Conservation (phyloP, 1,284 basidiomycete genomes). For the Ceratobasidium papillatum region DNA sequence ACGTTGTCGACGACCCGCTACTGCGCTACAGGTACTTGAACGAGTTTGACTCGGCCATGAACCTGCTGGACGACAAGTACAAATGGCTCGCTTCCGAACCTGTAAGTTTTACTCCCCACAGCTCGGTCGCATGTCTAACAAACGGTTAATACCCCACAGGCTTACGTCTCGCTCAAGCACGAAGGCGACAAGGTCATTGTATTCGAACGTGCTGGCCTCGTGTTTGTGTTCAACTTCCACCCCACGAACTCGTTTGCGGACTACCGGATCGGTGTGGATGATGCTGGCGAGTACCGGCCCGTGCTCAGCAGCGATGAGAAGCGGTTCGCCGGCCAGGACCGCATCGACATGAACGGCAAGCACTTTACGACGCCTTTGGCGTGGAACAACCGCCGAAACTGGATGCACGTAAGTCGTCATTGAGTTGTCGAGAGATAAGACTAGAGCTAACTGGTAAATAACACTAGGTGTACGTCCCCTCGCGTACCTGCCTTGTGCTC, state of each 20-base stretch:
- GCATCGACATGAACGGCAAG: conserved; percentile 70
- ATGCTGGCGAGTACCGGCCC: conserved; percentile 85
- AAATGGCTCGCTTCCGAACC: conserved; percentile 87
- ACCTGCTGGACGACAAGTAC: conserved; percentile 79
- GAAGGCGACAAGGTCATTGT: conserved; percentile 92
- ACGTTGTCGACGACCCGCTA: conserved; percentile 85
- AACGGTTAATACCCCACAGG: conserved; percentile 56
- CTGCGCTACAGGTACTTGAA: conserved; percentile 94
- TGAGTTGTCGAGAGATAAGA: background rate
- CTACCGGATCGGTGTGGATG: conserved; percentile 91
- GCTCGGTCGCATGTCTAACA: background rate
- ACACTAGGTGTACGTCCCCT: conserved; percentile 27
- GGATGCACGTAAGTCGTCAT: conserved; percentile 68
- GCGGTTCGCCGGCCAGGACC: conserved; percentile 88
- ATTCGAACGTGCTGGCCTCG: conserved; percentile 89
- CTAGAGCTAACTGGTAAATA: conserved; percentile 5
- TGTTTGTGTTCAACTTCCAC: conserved; percentile 99
- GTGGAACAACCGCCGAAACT: conserved; percentile 94
- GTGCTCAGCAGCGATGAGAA: conserved; percentile 87
- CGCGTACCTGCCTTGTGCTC: conserved; percentile 34
- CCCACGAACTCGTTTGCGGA: conserved; percentile 87
- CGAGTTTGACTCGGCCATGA: conserved; percentile 95
- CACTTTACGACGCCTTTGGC: conserved; percentile 86
- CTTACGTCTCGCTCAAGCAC: conserved; percentile 92
- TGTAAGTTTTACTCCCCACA: conserved; percentile 54